Base-by-base conservation (phyloP, 106 monocot species). In the Vanilla planifolia region DNA sequence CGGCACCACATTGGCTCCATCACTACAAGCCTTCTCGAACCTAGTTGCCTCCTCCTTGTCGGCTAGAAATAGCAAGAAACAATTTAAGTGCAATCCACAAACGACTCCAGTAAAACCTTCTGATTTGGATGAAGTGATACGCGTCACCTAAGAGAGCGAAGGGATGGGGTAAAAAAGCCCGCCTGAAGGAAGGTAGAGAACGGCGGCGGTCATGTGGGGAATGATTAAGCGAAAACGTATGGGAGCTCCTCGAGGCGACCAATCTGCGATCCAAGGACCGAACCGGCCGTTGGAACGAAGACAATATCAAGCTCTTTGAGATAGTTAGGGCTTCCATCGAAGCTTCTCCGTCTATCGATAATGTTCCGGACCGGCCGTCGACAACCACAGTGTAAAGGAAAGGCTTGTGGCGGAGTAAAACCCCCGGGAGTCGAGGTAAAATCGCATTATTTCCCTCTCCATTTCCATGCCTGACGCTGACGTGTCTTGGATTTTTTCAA, bases 1-100 rank as follows among this genome's bases (percentile, higher is more conserved):
- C 2, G 79, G 79, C 43, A 79, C 69, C 45, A 79, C 27, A 65
- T 74, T 74, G 16, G 56, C 56, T 15, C 79, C 73, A 24, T 70
- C 70, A 41, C 53, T 65, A 17, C 69, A 46, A 15, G 79, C 79
- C 65, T 64, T 74, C 24, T 30, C 24, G 37, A 79, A 79, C 69
- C 27, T 70, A 6, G 43, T 48, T 14, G 55, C 67, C 62, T 78
- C 72, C 23, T 72, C 72, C 8, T 51, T 74, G 32, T 61, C 74
- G 43, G 25, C 79, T 79, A 16, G 22, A 45, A 33, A 25, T 28
- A 17, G 1, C 33, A 66, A 30, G 41, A 44, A 57, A 32, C 59
- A 56, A 7, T 63, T 63, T 45, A 45, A 45, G 45, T 20, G n/a
- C 63, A 33, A 34, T 57, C 2, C 15, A 1, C 35, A 35, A 13